Conservation (phyloP, 768 basidiomycete genomes). For the Strobilomyces dryophilus region DNA sequence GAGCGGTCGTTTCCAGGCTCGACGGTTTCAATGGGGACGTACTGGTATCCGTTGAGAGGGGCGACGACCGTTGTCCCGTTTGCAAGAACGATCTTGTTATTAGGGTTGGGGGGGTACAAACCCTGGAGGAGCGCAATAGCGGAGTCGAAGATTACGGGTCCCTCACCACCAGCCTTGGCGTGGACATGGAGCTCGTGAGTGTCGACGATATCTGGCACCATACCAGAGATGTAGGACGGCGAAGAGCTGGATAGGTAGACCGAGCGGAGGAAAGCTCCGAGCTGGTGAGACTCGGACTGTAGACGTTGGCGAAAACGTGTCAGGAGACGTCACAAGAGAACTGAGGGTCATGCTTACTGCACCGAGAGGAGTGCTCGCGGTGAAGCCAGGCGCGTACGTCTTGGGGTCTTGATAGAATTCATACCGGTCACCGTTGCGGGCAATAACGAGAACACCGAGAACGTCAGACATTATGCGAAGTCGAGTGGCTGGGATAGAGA, state of each 20-base stretch:
- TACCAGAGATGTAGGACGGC: conserved; percentile 61
- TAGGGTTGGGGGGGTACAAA: conserved; percentile 74
- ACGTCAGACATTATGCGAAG: conserved; percentile 42
- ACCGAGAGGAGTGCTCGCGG: conserved; percentile 73
- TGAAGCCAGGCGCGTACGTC: conserved; percentile 57
- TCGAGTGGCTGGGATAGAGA: conserved; percentile 10
- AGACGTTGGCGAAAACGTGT: neutral
- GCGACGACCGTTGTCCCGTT: conserved; percentile 69
- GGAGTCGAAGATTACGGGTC: conserved; percentile 82
- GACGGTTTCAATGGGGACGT: conserved; percentile 85
- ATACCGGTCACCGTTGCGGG: conserved; percentile 73
- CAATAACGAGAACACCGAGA: conserved; percentile 73
- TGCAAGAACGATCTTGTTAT: conserved; percentile 72
- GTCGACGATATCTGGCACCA: conserved; percentile 65
- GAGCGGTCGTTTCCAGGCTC: conserved; percentile 80
- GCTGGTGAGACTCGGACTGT: conserved; percentile 63
- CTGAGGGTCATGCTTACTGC: conserved; percentile 42
- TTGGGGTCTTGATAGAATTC: conserved; percentile 69
- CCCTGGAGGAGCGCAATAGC: conserved; percentile 83
- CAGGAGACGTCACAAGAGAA: neutral
- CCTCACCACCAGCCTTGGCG: conserved; percentile 82
- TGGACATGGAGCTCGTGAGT: conserved; percentile 70
- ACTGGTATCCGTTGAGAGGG: conserved; percentile 82
- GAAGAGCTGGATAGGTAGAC: conserved; percentile 66
- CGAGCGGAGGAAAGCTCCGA: conserved; percentile 59